A percentile compares a stretch with the other conserved stretches of the same genome.
These are phyloP conservation scores for Prunus yedoensis DNA, from an alignment of 331 rosid genomes.

Conservation along the genomic window DNA sequence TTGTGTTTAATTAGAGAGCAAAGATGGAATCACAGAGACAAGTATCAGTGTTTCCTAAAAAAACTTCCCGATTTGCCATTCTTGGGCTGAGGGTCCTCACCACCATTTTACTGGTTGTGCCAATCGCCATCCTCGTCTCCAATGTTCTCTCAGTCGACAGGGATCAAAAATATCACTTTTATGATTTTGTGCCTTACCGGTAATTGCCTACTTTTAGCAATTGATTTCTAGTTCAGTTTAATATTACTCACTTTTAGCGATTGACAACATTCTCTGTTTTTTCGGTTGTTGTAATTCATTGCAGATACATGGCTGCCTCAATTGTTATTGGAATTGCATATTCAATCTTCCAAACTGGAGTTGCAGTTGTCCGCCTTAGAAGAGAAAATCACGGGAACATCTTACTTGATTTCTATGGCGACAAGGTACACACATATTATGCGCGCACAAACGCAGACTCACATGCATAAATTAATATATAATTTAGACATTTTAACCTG, in stretches of 20 bases:
- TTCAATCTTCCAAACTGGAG: constrained; percentile 14
- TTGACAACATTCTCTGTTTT: neutral
- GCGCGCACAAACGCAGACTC: too few species aligned
- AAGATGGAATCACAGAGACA: constrained; percentile 8
- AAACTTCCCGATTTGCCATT: constrained; percentile 8
- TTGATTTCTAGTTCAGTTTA: neutral
- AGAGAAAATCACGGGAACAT: neutral
- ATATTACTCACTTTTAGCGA: neutral
- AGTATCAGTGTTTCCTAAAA: neutral
- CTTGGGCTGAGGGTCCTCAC: constrained; percentile 22
- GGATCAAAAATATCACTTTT: neutral
- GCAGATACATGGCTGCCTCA: constrained; percentile 15
- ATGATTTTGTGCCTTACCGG: neutral
- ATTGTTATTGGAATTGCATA: constrained; percentile 19
- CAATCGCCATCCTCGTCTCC: constrained; percentile 19
- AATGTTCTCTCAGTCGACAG: neutral
- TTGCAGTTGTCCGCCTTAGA: neutral
- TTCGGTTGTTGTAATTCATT: too few species aligned
- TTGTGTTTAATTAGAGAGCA: neutral
- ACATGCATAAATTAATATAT: too few species aligned
- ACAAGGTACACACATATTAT: constrained; percentile 13
- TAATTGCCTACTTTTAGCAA: neutral
- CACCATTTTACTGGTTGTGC: constrained; percentile 6
- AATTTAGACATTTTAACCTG: too few species aligned
- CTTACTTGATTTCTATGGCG: constrained; percentile 23